phyloP scores from a whole-genome alignment of 2,329 filamentous ascomycete species.

The Lizonia empirigonia region DNA sequence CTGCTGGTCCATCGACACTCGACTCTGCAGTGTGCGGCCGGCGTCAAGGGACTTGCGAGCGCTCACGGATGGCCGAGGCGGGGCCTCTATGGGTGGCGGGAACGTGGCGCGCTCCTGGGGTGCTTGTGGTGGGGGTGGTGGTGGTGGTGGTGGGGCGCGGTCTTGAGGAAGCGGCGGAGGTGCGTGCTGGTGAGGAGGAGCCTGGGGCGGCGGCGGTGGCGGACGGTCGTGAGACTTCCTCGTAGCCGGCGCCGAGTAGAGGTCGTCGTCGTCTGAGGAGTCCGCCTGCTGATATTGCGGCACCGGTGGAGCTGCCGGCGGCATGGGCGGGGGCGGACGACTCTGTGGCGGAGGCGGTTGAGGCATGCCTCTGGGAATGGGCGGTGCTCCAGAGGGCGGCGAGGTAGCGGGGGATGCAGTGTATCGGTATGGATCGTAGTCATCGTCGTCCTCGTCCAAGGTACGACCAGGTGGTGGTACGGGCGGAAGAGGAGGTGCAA shows the following conservation, averaged over 20 bases:
- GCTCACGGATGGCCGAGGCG: constrained; percentile 50
- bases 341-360: constrained; percentile 43
- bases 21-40: constrained; percentile 57
- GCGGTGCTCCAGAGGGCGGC: constrained; percentile 37
- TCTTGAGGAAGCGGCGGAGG: constrained; percentile 49
- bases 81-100: constrained; percentile 52
- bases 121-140: constrained; percentile 38
- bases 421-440: constrained; percentile 71
- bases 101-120: constrained; percentile 42
- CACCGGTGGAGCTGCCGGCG: constrained; percentile 41
- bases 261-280: constrained; percentile 45
- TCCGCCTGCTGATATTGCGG: constrained; percentile 36
- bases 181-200: constrained; percentile 40
- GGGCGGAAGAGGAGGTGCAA: constrained; percentile 69
- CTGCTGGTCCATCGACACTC: constrained; percentile 74
- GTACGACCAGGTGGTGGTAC: constrained; percentile 67
- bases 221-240: constrained; percentile 44
- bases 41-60: constrained; percentile 69
- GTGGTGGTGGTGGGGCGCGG: constrained; percentile 43
- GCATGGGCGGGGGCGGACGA: constrained; percentile 39
- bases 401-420: constrained; percentile 22
- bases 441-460: constrained; percentile 50
- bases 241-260: constrained; percentile 45
- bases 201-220: constrained; percentile 46
- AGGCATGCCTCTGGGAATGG: constrained; percentile 34